A percentile compares a stretch with the other conserved stretches of the same genome.
phyloP scores from a whole-genome alignment of 140 eudicot species.

The Bidens hawaiensis region DNA sequence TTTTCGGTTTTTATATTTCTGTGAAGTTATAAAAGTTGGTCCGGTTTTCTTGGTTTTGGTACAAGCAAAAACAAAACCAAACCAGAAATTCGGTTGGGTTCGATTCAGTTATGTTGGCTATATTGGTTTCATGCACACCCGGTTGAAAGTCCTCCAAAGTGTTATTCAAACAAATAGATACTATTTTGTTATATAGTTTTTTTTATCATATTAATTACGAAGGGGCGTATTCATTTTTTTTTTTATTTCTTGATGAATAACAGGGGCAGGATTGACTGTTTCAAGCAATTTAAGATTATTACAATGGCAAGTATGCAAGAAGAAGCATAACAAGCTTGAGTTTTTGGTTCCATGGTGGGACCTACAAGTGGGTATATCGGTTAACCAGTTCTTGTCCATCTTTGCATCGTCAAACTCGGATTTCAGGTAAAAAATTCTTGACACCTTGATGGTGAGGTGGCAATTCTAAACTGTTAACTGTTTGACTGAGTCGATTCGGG shows the following conservation, averaged over 20 bases:
- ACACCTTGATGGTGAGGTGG: not conserved
- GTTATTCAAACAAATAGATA: not conserved
- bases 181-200: not conserved
- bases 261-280: constrained; percentile 97
- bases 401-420: constrained; percentile 92
- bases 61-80: too few relatives aligned
- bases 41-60: too few relatives aligned
- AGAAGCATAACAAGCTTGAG: constrained; percentile 77
- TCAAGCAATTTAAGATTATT: constrained; percentile 82
- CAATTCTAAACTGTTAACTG: not conserved
- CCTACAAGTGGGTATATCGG: constrained; percentile 84
- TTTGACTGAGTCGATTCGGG: not conserved
- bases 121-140: too few relatives aligned
- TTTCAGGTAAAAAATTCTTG: constrained; percentile 52
- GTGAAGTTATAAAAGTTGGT: too few relatives aligned
- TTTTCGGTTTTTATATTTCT: too few relatives aligned
- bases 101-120: too few relatives aligned
- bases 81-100: too few relatives aligned
- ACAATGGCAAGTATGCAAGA: constrained; percentile 96
- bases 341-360: constrained; percentile 99
- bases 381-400: constrained; percentile 87
- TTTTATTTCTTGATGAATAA: constrained; percentile 7
- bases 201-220: not conserved
- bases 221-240: not conserved
- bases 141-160: not conserved